Conservation (phyloP, 140 eudicot species). For the Bidens hawaiensis region DNA sequence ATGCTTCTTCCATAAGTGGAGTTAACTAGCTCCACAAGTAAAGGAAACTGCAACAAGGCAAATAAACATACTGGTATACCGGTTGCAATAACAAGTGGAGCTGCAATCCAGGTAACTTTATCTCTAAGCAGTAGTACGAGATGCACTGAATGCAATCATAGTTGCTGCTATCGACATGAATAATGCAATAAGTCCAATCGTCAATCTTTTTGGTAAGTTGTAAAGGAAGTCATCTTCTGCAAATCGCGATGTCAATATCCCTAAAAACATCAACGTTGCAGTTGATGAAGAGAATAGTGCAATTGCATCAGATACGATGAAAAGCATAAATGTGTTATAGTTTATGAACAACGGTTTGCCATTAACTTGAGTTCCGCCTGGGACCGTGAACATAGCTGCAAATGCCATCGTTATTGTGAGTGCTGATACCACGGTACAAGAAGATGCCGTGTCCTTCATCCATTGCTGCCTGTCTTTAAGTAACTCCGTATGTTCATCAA, state of each 20-base stretch:
- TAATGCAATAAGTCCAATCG: conserved; percentile 22
- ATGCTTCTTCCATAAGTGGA: conserved; percentile 19
- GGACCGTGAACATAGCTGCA: conserved; percentile 26
- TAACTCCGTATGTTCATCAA: conserved; percentile 2
- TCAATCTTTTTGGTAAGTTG: conserved; percentile 23
- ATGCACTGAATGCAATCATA: conserved; percentile 25
- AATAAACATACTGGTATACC: conserved; percentile 19
- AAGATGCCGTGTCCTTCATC: conserved; percentile 28
- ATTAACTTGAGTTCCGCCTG: conserved; percentile 20
- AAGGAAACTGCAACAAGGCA: conserved; percentile 20
- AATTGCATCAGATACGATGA: conserved; percentile 21
- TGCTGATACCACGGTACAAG: conserved; percentile 22
- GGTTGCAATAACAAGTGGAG: conserved; percentile 1
- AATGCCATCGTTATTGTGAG: conserved; percentile 30
- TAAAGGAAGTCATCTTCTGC: conserved; percentile 27
- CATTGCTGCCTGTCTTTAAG: conserved; percentile 10
- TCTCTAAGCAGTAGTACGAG: conserved; percentile 10
- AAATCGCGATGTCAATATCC: conserved; percentile 25
- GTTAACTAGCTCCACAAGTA: conserved; percentile 16
- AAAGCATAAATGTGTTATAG: conserved; percentile 11
- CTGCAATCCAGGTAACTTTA: conserved; percentile 15
- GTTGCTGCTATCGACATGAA: conserved; percentile 26
- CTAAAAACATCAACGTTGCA: conserved; percentile 28
- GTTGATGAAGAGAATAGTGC: conserved; percentile 26
- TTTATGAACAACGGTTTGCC: conserved; percentile 19